These are phyloP conservation scores for Entelexis paramagnoliae DNA, from an alignment of 1,139 yeast species.

Conservation along the genomic window DNA sequence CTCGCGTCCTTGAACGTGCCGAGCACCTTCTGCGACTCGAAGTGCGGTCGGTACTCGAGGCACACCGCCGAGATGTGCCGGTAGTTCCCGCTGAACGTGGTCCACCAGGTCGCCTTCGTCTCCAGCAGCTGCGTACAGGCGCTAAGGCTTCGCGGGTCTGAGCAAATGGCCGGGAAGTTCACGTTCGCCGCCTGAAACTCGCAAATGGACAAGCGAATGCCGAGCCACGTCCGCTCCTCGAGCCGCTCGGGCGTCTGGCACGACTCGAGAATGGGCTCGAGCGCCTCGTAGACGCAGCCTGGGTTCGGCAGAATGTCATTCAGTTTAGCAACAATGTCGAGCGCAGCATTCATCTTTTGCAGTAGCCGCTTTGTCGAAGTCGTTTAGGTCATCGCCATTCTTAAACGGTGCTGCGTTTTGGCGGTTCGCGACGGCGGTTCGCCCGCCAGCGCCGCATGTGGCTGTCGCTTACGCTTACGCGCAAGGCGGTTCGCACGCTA, in stretches of 20 bases:
- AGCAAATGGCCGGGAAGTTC: conserved; percentile 27
- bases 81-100: conserved; percentile 33
- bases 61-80: conserved; percentile 30
- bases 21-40: conserved; percentile 17
- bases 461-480: too few relatives aligned
- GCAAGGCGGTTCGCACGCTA: neutral
- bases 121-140: conserved; percentile 28
- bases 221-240: conserved; percentile 25
- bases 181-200: conserved; percentile 30
- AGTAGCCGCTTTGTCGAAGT: too few relatives aligned
- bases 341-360: conserved; percentile 9
- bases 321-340: conserved; percentile 16
- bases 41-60: conserved; percentile 23
- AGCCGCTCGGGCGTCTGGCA: conserved; percentile 24
- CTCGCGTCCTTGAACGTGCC: conserved; percentile 9
- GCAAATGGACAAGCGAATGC: conserved; percentile 30
- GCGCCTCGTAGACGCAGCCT: conserved; percentile 24
- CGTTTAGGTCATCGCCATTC: too few relatives aligned
- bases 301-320: conserved; percentile 21
- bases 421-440: neutral
- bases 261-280: conserved; percentile 25
- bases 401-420: too few relatives aligned
- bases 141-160: neutral
- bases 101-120: conserved; percentile 34
- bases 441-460: too few relatives aligned